Conservation (phyloP, 1,139 yeast species). For the Kodamaea ohmeri region DNA sequence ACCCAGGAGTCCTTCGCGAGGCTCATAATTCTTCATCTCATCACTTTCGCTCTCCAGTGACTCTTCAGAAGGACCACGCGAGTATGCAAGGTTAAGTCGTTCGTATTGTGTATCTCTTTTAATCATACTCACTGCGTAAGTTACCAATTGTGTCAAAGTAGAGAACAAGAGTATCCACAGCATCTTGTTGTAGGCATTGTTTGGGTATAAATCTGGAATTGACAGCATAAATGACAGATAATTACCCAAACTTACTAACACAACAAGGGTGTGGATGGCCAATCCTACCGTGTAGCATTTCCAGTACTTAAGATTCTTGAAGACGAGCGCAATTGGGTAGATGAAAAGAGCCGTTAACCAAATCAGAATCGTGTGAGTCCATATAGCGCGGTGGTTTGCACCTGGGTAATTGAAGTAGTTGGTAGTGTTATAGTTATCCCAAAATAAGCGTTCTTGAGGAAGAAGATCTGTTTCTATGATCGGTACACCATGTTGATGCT, state of each 20-base stretch:
- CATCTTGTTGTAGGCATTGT: conserved; percentile 69
- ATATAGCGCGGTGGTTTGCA: conserved; percentile 50
- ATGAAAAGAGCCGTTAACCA: conserved; percentile 48
- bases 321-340: conserved; percentile 69
- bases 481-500: conserved; percentile 70
- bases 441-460: conserved; percentile 70
- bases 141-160: conserved; percentile 50
- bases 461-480: conserved; percentile 65
- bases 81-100: conserved; percentile 1
- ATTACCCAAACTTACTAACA: conserved; percentile 52
- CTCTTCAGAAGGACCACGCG: conserved; percentile 9
- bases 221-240: conserved; percentile 59
- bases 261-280: conserved; percentile 46
- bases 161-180: conserved; percentile 56
- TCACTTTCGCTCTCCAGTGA: conserved; percentile 4
- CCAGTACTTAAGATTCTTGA: conserved; percentile 56
- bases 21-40: conserved; percentile 8
- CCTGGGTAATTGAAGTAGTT: conserved; percentile 64
- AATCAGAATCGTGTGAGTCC: conserved; percentile 53
- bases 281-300: conserved; percentile 56
- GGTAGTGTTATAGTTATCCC: conserved; percentile 82
- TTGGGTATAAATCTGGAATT: conserved; percentile 71
- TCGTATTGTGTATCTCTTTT: neutral
- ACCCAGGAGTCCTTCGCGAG: neutral
- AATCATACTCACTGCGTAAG: conserved; percentile 35